Conservation (phyloP, 2,329 filamentous ascomycete species). For the Penicillium sp. region DNA sequence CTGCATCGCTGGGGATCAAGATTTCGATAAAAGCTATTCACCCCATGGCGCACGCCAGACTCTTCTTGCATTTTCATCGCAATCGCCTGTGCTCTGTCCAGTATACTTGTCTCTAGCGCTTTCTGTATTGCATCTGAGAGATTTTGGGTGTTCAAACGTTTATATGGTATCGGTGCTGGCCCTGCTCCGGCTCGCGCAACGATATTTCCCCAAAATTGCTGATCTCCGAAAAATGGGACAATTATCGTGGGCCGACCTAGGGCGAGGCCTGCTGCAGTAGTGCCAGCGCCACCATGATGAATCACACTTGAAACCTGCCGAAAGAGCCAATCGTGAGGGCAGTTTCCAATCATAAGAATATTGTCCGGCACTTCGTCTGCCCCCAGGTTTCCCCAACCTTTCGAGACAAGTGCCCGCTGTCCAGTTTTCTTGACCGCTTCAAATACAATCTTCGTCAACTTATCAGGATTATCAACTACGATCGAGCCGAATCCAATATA, state of each 20-base stretch:
- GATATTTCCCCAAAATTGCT: constrained; percentile 81
- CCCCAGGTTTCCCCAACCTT: constrained; percentile 81
- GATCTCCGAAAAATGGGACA: constrained; percentile 82
- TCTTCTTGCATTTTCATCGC: constrained; percentile 67
- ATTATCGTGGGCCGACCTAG: constrained; percentile 76
- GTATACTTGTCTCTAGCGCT: constrained; percentile 60
- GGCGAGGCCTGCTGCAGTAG: constrained; percentile 59
- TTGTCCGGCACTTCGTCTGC: constrained; percentile 68
- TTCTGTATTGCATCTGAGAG: constrained; percentile 64
- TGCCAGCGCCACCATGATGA: not conserved
- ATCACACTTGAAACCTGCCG: constrained; percentile 75
- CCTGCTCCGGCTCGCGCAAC: constrained; percentile 70
- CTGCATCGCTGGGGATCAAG: constrained; percentile 64
- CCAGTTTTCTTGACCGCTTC: constrained; percentile 67
- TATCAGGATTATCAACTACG: constrained; percentile 72
- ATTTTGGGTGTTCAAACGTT: constrained; percentile 64
- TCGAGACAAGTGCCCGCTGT: constrained; percentile 75
- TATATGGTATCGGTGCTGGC: constrained; percentile 67
- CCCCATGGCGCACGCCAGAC: constrained; percentile 61
- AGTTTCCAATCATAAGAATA: constrained; percentile 80
- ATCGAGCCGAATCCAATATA: constrained; percentile 83
- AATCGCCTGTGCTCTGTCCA: constrained; percentile 43
- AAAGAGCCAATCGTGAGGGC: constrained; percentile 86
- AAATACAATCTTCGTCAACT: constrained; percentile 69
- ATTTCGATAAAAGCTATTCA: constrained; percentile 66